These are phyloP conservation scores for Neofusicoccum sp. DNA, from an alignment of 2,329 filamentous ascomycete genomes.

Conservation along the genomic window DNA sequence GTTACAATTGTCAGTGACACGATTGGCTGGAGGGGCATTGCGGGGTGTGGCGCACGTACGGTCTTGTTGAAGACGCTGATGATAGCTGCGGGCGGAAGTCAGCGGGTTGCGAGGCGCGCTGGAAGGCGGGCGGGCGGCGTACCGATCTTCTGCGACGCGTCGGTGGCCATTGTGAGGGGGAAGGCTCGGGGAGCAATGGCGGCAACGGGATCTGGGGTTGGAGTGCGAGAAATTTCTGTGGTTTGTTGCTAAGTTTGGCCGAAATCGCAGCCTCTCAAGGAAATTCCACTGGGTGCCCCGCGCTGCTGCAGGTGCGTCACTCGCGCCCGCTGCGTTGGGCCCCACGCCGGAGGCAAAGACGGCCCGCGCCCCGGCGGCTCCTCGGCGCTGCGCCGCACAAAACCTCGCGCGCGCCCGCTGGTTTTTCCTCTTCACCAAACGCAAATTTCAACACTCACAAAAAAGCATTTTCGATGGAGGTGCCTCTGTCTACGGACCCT, in stretches of 20 bases:
- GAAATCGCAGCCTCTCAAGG: conserved; percentile 10
- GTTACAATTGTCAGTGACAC: conserved; percentile 10
- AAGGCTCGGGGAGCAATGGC: neutral
- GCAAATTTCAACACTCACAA: conserved; percentile 57
- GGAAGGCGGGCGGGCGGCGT: conserved; percentile 1
- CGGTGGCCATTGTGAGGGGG: conserved; percentile 20
- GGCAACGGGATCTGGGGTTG: conserved; percentile 6
- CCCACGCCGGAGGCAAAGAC: neutral
- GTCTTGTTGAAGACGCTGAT: conserved; percentile 98
- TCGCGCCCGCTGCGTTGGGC: neutral
- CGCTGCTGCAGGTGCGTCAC: conserved; percentile 12
- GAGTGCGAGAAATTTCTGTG: conserved; percentile 11
- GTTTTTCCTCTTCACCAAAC: conserved; percentile 54
- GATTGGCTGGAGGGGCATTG: conserved; percentile 1
- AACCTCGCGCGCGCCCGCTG: conserved; percentile 18
- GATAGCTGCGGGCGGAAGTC: conserved; percentile 60
- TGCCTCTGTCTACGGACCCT: conserved; percentile 39
- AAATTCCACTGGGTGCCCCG: conserved; percentile 1
- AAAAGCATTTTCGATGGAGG: conserved; percentile 61
- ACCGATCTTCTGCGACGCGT: conserved; percentile 23
- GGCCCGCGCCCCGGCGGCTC: conserved; percentile 2
- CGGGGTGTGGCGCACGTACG: conserved; percentile 38
- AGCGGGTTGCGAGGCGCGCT: conserved; percentile 13
- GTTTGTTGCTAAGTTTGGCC: conserved; percentile 18
- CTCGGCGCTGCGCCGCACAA: neutral